phyloP scores from a whole-genome alignment of 1,284 basidiomycete genomes.

The Ustilago shanxiensis region DNA sequence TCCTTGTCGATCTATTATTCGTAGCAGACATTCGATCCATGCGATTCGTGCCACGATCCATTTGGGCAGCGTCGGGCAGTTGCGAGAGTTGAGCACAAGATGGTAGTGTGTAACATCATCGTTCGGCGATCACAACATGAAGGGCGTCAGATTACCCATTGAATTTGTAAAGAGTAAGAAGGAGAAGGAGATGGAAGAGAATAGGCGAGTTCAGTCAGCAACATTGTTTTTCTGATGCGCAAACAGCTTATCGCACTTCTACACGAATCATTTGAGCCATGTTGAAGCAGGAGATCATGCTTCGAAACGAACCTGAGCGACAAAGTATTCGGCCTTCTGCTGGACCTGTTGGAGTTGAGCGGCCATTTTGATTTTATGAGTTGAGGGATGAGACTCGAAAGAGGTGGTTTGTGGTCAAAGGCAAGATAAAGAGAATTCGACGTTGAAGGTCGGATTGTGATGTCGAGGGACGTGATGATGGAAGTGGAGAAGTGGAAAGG shows the following conservation, averaged over 20 bases:
- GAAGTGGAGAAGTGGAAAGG: constrained; percentile 6
- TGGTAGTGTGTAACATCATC: not conserved
- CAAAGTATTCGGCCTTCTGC: constrained; percentile 68
- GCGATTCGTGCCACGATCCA: not conserved
- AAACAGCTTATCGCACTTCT: not conserved
- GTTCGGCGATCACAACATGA: not conserved
- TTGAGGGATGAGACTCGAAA: constrained; percentile 13
- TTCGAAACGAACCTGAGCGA: constrained; percentile 64
- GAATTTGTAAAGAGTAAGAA: not conserved
- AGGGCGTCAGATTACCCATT: not conserved
- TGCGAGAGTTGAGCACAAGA: not conserved
- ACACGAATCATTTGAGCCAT: not conserved
- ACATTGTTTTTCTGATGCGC: not conserved
- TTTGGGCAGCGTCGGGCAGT: not conserved
- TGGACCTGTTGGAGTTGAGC: constrained; percentile 65
- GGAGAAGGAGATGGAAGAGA: not conserved
- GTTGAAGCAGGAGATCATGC: not conserved
- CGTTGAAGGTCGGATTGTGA: constrained; percentile 18
- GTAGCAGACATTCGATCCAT: not conserved
- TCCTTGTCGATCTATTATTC: constrained; percentile 87
- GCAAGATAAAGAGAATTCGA: constrained; percentile 4
- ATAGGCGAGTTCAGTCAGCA: not conserved
- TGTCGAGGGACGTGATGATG: constrained; percentile 8
- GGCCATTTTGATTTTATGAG: constrained; percentile 49
- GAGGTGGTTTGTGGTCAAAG: not conserved